Percentiles rank a stretch among this genome's conserved stretches.
Evolutionary conservation across 306 rosid genomes (phyloP).

Genomic region (Hippophae rhamnoides): DNA sequence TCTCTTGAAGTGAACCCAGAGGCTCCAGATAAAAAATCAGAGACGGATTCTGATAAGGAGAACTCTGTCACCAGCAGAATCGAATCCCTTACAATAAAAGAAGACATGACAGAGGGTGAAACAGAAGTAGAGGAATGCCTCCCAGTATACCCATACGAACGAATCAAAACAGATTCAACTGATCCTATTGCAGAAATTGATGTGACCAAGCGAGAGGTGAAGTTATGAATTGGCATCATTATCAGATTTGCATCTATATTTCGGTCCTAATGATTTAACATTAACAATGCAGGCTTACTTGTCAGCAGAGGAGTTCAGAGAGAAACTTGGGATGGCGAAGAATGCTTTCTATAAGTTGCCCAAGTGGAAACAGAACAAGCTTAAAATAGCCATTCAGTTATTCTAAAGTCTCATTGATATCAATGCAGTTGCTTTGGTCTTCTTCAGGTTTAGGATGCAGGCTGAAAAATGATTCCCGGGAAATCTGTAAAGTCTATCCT

Average conservation of each 20-base stretch:
- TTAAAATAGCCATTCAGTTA: conserved; percentile 74
- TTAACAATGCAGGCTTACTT: conserved; percentile 64
- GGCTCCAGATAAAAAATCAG: conserved; percentile 32
- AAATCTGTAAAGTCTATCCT: conserved; percentile 24
- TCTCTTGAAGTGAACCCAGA: conserved; percentile 38
- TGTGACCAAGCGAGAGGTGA: conserved; percentile 93
- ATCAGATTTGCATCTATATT: conserved; percentile 3
- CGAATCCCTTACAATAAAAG: conserved; percentile 69
- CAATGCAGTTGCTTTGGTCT: conserved; percentile 28
- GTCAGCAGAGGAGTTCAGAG: conserved; percentile 71
- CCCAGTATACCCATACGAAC: conserved; percentile 62
- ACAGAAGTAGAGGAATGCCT: conserved; percentile 71
- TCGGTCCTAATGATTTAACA: conserved; percentile 24
- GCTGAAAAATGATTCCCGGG: conserved; percentile 36
- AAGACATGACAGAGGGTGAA: conserved; percentile 83
- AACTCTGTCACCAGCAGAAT: conserved; percentile 39
- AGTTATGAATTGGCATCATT: conserved; percentile 10
- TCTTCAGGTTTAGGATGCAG: conserved; percentile 37
- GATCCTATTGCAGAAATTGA: conserved; percentile 72
- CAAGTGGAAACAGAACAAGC: conserved; percentile 98
- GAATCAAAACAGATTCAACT: conserved; percentile 46
- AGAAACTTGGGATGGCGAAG: conserved; percentile 64
- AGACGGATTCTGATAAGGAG: conserved; percentile 28
- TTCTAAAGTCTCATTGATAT: conserved; percentile 41
- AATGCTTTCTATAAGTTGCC: conserved; percentile 72